Percentiles rank a stretch among this genome's conserved stretches.
Conservation (phyloP, 495 filamentous ascomycete genomes). For the Symbiotaphrina buchneri region DNA sequence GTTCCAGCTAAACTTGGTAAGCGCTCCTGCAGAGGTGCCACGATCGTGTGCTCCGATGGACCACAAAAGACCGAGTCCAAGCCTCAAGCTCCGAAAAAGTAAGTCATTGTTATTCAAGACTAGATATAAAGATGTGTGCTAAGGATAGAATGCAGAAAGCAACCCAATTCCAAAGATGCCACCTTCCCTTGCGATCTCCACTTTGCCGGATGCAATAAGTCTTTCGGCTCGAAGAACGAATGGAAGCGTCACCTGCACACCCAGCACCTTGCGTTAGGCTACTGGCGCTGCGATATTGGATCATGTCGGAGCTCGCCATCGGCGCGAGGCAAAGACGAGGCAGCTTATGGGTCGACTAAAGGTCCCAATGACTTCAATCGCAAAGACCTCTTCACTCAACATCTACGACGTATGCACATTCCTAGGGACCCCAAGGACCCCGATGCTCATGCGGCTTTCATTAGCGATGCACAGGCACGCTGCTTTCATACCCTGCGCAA, state of each 20-base stretch:
- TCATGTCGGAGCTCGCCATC: too few species aligned
- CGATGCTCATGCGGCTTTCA: constrained; percentile 19
- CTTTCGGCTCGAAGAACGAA: constrained; percentile 84
- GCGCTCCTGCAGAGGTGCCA: too few species aligned
- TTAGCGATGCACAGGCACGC: constrained; percentile 18
- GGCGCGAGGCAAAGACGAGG: too few species aligned
- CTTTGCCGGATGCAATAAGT: constrained; percentile 63
- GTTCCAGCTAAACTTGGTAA: too few species aligned
- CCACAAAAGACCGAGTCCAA: too few species aligned
- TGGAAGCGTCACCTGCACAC: constrained; percentile 82
- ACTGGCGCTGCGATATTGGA: constrained; percentile 71
- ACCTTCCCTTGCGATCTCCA: constrained; percentile 70
- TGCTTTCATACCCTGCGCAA: constrained; percentile 37
- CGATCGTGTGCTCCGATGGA: too few species aligned
- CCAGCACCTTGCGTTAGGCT: constrained; percentile 57
- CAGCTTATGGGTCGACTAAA: too few species aligned
- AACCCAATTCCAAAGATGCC: too few species aligned
- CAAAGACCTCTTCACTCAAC: constrained; percentile 85
- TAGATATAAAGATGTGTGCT: too few species aligned
- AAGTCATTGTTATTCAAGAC: too few species aligned
- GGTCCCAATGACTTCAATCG: constrained; percentile 61
- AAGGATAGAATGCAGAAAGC: too few species aligned
- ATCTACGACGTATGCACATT: constrained; percentile 80
- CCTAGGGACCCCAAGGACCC: constrained; percentile 17
- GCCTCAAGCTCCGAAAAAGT: too few species aligned